Percentiles rank a stretch among this genome's conserved stretches.
These are phyloP conservation scores for Talaromyces sp. DNA, from an alignment of 2,329 filamentous ascomycete species.

Conservation along the genomic window DNA sequence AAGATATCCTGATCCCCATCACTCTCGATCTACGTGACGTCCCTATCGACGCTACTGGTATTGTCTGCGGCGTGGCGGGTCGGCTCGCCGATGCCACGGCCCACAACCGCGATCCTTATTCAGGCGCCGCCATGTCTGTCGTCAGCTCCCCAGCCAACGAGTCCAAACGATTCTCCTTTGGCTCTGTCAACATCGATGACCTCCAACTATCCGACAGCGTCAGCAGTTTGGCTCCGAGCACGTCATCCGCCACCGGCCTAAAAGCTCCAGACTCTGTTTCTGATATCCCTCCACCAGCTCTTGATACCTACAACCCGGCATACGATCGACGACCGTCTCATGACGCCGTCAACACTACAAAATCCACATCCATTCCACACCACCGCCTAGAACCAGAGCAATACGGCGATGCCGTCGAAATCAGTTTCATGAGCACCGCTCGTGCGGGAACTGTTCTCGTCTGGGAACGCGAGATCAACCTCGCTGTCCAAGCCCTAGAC, in stretches of 20 bases:
- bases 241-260: conserved; percentile 9
- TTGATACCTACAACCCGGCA: neutral
- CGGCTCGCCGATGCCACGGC: conserved; percentile 69
- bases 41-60: conserved; percentile 84
- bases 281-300: neutral
- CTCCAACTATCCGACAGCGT: conserved; percentile 19
- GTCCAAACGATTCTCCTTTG: conserved; percentile 19
- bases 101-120: conserved; percentile 36
- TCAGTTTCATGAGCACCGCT: conserved; percentile 88
- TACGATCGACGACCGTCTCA: conserved; percentile 5
- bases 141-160: conserved; percentile 19
- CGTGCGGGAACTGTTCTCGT: conserved; percentile 87
- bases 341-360: neutral
- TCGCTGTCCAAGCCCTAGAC: conserved; percentile 67
- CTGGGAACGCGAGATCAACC: conserved; percentile 67
- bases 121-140: conserved; percentile 29
- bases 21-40: conserved; percentile 79
- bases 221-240: conserved; percentile 17
- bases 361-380: conserved; percentile 18
- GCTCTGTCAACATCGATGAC: conserved; percentile 20
- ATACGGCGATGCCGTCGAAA: conserved; percentile 57
- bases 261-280: conserved; percentile 6
- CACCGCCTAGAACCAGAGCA: conserved; percentile 33
- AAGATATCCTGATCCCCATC: conserved; percentile 73
- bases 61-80: conserved; percentile 90